Percentiles rank a stretch among this genome's conserved stretches.
Evolutionary conservation across 2,329 filamentous ascomycete genomes (phyloP).

Genomic region (Sclerotinia nivalis): DNA sequence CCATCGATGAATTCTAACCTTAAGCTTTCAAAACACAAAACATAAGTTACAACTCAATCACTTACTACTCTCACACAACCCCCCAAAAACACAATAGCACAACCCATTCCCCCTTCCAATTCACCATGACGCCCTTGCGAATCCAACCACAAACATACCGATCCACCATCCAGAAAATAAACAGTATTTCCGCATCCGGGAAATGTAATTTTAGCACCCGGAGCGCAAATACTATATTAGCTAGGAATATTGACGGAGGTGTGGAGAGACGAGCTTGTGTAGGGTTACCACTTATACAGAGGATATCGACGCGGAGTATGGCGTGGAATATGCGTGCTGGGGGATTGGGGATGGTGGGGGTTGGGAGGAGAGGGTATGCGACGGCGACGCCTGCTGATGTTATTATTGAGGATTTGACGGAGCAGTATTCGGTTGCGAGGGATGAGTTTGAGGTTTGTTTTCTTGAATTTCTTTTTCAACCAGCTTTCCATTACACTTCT

Average conservation of each 20-base stretch:
- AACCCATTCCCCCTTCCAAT: not conserved
- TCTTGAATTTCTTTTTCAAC: no score
- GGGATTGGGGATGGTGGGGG: no score
- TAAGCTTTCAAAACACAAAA: not conserved
- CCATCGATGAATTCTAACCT: not conserved
- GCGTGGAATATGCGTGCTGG: not conserved
- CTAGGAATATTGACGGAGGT: not conserved
- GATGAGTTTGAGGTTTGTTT: conserved; percentile 47
- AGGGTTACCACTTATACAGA: not conserved
- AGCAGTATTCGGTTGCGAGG: conserved; percentile 44
- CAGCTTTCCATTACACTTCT: no score
- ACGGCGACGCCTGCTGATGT: not conserved
- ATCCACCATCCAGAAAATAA: not conserved
- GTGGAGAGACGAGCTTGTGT: not conserved
- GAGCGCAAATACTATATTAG: not conserved
- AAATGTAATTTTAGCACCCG: no score
- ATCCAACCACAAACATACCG: not conserved
- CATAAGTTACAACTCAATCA: no score
- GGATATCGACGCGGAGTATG: not conserved
- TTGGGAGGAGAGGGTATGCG: not conserved
- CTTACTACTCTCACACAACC: not conserved
- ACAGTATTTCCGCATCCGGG: not conserved
- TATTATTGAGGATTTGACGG: conserved; percentile 14
- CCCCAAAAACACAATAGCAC: not conserved
- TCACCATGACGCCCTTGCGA: not conserved